These are phyloP conservation scores for Penium margaritaceum DNA, from an alignment of 139 green algal species.

Conservation along the genomic window DNA sequence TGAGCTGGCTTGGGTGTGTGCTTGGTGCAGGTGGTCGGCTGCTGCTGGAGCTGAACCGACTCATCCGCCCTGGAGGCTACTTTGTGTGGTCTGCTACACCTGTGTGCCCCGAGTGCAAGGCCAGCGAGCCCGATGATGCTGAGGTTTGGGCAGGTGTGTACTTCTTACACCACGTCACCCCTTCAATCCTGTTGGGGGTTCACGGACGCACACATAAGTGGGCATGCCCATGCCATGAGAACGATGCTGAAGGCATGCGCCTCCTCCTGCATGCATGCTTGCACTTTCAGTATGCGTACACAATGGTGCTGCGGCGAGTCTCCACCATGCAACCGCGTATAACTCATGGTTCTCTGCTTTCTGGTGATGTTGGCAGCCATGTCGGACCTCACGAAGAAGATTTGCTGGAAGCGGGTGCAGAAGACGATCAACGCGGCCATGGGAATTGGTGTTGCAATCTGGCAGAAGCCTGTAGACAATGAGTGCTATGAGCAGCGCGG, in stretches of 20 bases:
- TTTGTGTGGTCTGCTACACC: slow-evolving; percentile 35
- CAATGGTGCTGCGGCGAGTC: too few relatives aligned
- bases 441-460: slow-evolving; percentile 24
- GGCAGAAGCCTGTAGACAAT: slow-evolving; percentile 37
- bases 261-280: too few relatives aligned
- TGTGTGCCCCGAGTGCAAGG: slow-evolving; percentile 12
- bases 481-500: slow-evolving; percentile 19
- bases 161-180: too few relatives aligned
- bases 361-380: slow-evolving; percentile 9
- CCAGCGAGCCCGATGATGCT: background rate
- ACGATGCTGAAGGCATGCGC: too few relatives aligned
- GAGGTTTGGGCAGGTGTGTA: slow-evolving; percentile 24
- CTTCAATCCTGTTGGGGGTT: too few relatives aligned
- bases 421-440: slow-evolving; percentile 6
- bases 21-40: slow-evolving; percentile 29
- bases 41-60: slow-evolving; percentile 38
- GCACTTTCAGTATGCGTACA: background rate
- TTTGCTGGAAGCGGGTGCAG: slow-evolving; percentile 31
- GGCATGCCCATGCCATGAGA: too few relatives aligned
- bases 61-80: slow-evolving; percentile 32
- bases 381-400: background rate
- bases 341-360: background rate
- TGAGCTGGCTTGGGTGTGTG: too few relatives aligned
- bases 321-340: too few relatives aligned
- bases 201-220: too few relatives aligned